phyloP scores from a whole-genome alignment of 768 basidiomycete genomes.

The Mycena haematopus region DNA sequence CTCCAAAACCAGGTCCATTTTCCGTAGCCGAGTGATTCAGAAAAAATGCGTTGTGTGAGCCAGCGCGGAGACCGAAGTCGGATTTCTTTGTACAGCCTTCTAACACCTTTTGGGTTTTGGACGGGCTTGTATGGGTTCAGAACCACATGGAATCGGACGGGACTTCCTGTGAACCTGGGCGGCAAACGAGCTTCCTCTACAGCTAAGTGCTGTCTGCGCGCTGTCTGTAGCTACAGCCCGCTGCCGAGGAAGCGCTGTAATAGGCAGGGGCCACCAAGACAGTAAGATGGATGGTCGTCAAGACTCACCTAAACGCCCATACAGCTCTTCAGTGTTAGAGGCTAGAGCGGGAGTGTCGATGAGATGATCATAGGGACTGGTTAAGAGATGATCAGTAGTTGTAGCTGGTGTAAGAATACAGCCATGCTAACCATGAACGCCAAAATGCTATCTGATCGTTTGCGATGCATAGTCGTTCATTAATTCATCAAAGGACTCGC shows the following conservation, averaged over 20 bases:
- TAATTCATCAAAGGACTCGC: background rate
- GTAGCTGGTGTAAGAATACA: background rate
- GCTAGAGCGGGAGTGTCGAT: background rate
- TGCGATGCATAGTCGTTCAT: background rate
- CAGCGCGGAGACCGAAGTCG: background rate
- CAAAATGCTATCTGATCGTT: background rate
- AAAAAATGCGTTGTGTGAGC: background rate
- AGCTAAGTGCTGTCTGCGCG: background rate
- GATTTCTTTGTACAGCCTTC: background rate
- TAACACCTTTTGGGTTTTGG: no score
- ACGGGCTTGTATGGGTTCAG: no score
- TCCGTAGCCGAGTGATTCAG: background rate
- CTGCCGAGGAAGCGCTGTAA: background rate
- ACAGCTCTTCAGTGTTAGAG: no score
- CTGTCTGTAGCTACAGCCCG: no score
- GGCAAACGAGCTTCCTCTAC: background rate
- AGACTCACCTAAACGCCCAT: no score
- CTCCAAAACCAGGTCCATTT: background rate
- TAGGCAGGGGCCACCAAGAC: no score
- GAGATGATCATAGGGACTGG: background rate
- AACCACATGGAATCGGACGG: background rate
- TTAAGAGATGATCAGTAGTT: background rate
- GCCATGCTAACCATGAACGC: constrained; percentile 11
- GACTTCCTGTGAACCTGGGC: background rate
- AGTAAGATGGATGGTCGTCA: no score